These are phyloP conservation scores for Darksidea phi DNA, from an alignment of 495 filamentous ascomycete species.

Conservation along the genomic window DNA sequence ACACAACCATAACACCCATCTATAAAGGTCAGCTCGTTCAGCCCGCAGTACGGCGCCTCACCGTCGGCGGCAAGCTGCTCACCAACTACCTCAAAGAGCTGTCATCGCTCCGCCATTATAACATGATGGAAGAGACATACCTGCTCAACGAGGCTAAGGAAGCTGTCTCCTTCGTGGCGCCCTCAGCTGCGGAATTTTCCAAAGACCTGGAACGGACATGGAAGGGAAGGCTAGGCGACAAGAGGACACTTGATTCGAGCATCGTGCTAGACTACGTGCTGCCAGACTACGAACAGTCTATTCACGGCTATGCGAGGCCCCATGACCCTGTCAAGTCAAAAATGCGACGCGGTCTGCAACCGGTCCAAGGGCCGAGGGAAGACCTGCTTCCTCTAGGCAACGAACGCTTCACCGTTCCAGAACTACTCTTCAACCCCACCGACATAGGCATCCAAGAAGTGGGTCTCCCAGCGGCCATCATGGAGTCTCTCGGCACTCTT, in stretches of 20 bases:
- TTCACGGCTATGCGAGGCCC: slow-evolving; percentile 69
- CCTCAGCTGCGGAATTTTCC: slow-evolving; percentile 61
- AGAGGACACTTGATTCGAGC: slow-evolving; percentile 52
- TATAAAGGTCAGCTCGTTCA: slow-evolving; percentile 79
- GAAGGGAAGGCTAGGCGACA: slow-evolving; percentile 64
- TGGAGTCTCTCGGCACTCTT: slow-evolving; percentile 75
- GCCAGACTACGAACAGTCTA: slow-evolving; percentile 78
- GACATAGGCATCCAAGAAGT: slow-evolving; percentile 87
- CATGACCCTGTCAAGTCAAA: slow-evolving; percentile 70
- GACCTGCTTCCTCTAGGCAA: slow-evolving; percentile 85
- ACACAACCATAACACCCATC: slow-evolving; percentile 88
- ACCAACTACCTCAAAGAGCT: slow-evolving; percentile 94
- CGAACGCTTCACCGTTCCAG: slow-evolving; percentile 87
- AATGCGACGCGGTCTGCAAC: slow-evolving; percentile 53
- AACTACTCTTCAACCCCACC: slow-evolving; percentile 79
- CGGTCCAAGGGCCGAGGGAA: slow-evolving; percentile 60
- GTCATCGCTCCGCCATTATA: slow-evolving; percentile 85
- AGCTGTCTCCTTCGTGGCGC: slow-evolving; percentile 73
- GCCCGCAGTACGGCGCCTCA: slow-evolving; percentile 76
- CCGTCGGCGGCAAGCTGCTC: slow-evolving; percentile 87
- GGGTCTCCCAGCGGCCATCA: slow-evolving; percentile 73
- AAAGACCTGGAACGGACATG: slow-evolving; percentile 76
- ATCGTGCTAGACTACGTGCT: slow-evolving; percentile 90
- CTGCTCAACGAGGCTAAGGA: slow-evolving; percentile 97
- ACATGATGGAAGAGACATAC: slow-evolving; percentile 89